Evolutionary conservation across 352 stramenopile genomes (phyloP), one percentile per base, ranked within the genome.

Genomic region (Phytopythium vexans): DNA sequence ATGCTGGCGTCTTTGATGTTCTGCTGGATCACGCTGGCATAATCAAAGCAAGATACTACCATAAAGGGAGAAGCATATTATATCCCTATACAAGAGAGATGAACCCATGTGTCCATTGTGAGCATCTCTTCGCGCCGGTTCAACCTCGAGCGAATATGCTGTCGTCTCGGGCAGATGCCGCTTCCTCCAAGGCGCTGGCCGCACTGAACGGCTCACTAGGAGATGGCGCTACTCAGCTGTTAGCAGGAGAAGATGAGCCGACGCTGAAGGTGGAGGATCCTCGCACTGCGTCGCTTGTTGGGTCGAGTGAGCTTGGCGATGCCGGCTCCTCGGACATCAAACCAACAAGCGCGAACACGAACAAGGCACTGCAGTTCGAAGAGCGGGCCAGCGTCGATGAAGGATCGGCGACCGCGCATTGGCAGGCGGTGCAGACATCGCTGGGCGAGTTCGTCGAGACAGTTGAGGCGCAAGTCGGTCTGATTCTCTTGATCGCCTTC

Each of bases 371-470:
- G 35, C 8, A 31, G 6, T 21, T 3, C 2, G 5, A 5, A 27
- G 16, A 4, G 7, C 14, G 16, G 16, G 36, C n/a, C 21, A 53
- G 16, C 1, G 37, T 32, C 15, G 47, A 53, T 27, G 21, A 1
- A 1, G 21, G 21, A 27, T 27, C 21, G 4, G 47, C 47, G 11
- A 5, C 14, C 0, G 47, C 16, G 10, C 47, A 43, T 27, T 53
- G 47, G 47, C 10, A 36, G 15, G 36, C 47, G 3, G 36, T 53
- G 5, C 47, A 53, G 27, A 36, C 37, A 5, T 34, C 47, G 47
- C 36, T 79, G 40, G 62, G 68, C 10, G 60, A 47, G 11, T 70
- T 82, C 35, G 43, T 92, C 21, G 78, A 92, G 60, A 82, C 66
- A 9, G 62, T 72, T 2, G 74, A 88, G 37, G 67, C 60, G 2